phyloP scores from a whole-genome alignment of 148 eudicot species.

The Spergularia bocconei region DNA sequence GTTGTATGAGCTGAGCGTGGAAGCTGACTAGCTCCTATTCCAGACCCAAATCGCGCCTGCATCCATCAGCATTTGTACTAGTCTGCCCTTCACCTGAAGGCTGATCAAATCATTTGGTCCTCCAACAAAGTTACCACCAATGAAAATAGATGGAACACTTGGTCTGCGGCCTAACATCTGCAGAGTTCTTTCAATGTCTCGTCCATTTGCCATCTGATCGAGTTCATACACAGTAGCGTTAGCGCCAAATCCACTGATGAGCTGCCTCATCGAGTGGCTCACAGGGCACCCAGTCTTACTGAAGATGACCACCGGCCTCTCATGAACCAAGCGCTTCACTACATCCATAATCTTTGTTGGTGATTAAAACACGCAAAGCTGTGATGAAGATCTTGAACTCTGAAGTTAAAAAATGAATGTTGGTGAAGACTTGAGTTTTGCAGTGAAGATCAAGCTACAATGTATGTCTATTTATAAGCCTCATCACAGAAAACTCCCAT shows the following conservation, averaged over 20 bases:
- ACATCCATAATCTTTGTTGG: constrained; percentile 18
- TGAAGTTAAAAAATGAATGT: background rate
- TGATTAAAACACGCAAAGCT: background rate
- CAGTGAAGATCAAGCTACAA: background rate
- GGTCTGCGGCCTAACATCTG: constrained; percentile 33
- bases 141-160: constrained; percentile 25
- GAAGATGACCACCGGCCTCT: constrained; percentile 31
- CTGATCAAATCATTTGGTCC: constrained; percentile 31
- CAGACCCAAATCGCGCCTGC: constrained; percentile 36
- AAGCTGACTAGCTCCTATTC: constrained; percentile 26
- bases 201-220: constrained; percentile 31
- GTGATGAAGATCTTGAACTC: too few relatives aligned
- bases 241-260: constrained; percentile 24
- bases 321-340: constrained; percentile 28
- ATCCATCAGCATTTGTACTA: constrained; percentile 31
- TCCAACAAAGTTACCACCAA: constrained; percentile 26
- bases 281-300: constrained; percentile 24
- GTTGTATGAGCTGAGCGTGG: background rate
- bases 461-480: constrained; percentile 26
- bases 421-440: constrained; percentile 12
- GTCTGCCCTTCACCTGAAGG: constrained; percentile 34
- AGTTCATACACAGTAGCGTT: constrained; percentile 33
- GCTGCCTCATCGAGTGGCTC: constrained; percentile 29
- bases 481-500: background rate
- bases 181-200: constrained; percentile 33